Evolutionary conservation across 1,284 basidiomycete genomes (phyloP).

Genomic region (Grifola frondosa): DNA sequence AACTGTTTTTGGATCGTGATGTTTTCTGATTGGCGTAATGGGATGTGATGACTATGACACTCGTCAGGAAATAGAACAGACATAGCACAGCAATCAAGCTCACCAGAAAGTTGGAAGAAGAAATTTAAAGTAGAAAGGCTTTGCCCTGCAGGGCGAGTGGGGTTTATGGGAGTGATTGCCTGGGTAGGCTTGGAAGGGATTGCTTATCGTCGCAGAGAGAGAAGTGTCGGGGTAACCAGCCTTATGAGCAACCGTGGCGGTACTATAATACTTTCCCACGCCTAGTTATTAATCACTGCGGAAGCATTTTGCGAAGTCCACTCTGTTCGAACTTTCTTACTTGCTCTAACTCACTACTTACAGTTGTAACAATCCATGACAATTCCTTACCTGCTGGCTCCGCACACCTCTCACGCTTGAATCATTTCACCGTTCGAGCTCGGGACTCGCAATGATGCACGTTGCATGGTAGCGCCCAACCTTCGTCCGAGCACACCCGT

Average conservation of each 20-base stretch:
- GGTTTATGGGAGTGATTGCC: slow-evolving; percentile 58
- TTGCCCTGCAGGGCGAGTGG: slow-evolving; percentile 88
- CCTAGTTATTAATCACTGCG: slow-evolving; percentile 24
- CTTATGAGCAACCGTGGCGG: slow-evolving; percentile 27
- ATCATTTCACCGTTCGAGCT: too few relatives aligned
- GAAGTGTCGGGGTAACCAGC: slow-evolving; percentile 23
- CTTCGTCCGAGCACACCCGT: too few relatives aligned
- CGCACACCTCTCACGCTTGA: too few relatives aligned
- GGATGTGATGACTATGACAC: slow-evolving; percentile 26
- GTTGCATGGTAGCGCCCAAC: too few relatives aligned
- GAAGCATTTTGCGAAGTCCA: too few relatives aligned
- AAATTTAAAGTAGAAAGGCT: slow-evolving; percentile 52
- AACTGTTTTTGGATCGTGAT: slow-evolving; percentile 54
- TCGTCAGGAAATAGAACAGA: slow-evolving; percentile 15
- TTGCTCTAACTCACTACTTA: too few relatives aligned
- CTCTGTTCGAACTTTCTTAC: too few relatives aligned
- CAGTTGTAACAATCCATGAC: too few relatives aligned
- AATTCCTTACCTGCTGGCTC: too few relatives aligned
- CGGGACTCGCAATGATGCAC: too few relatives aligned
- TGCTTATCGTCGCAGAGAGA: slow-evolving; percentile 45
- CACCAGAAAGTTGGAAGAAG: slow-evolving; percentile 53
- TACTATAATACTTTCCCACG: slow-evolving; percentile 27
- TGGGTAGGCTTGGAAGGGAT: slow-evolving; percentile 53
- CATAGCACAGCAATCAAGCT: slow-evolving; percentile 20
- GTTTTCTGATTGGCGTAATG: slow-evolving; percentile 35